phyloP scores from a whole-genome alignment of 768 basidiomycete species.

The Albatrellus ellisii region DNA sequence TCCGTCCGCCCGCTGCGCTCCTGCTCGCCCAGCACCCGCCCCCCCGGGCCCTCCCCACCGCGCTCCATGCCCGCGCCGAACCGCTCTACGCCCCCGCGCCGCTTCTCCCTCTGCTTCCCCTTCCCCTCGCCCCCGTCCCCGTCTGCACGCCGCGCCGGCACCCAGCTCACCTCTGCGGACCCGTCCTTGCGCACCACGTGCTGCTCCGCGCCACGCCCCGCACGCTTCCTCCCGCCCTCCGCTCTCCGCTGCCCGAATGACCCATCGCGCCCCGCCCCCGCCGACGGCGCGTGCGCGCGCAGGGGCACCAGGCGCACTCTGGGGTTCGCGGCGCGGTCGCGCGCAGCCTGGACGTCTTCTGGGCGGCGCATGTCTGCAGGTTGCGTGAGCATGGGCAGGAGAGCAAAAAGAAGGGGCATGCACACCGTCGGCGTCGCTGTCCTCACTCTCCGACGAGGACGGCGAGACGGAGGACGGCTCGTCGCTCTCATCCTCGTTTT shows the following conservation, averaged over 20 bases:
- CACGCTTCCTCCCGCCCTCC: conserved; percentile 4
- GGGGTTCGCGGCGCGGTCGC: conserved; percentile 28
- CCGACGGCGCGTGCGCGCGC: conserved; percentile 30
- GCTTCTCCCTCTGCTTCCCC: conserved; percentile 20
- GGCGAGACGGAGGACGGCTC: conserved; percentile 38
- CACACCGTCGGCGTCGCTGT: conserved; percentile 32
- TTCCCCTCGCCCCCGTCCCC: conserved; percentile 21
- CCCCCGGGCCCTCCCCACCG: conserved; percentile 38
- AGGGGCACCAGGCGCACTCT: conserved; percentile 58
- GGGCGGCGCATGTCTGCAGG: background rate
- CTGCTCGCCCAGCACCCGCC: conserved; percentile 38
- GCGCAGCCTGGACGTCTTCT: background rate
- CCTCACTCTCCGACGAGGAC: conserved; percentile 26
- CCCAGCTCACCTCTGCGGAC: conserved; percentile 76
- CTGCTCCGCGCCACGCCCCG: conserved; percentile 4
- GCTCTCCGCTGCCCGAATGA: conserved; percentile 57
- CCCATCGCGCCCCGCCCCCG: too few relatives aligned
- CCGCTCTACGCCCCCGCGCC: conserved; percentile 57
- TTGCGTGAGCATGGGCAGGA: too few relatives aligned
- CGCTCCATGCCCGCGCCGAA: conserved; percentile 89
- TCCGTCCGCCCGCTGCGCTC: conserved; percentile 71
- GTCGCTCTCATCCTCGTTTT: conserved; percentile 75
- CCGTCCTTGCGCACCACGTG: conserved; percentile 31
- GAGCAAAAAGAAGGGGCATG: conserved; percentile 8
- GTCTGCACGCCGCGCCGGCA: conserved; percentile 35